Conservation (phyloP, 2,329 filamentous ascomycete species). For the Periconia sp. region DNA sequence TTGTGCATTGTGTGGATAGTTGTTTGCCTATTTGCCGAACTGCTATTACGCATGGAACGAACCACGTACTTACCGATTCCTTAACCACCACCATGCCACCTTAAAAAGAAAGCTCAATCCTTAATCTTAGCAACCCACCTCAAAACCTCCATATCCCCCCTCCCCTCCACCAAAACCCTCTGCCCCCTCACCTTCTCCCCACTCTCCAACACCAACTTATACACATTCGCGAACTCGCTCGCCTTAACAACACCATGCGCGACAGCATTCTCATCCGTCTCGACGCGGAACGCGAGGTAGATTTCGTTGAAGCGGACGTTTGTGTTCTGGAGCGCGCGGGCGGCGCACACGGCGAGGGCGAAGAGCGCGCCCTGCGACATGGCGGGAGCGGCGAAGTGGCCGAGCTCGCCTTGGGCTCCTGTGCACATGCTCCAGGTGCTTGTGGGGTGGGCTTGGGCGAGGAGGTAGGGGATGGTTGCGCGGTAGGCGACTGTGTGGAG, state of each 20-base stretch:
- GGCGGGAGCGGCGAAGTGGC: neutral
- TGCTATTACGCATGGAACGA: too few species aligned
- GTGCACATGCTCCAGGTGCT: constrained; percentile 11
- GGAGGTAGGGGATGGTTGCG: constrained; percentile 9
- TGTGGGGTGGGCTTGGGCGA: constrained; percentile 4
- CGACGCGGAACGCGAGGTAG: constrained; percentile 28
- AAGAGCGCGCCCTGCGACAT: constrained; percentile 42
- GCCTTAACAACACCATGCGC: constrained; percentile 4
- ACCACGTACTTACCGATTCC: too few species aligned
- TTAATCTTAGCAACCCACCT: neutral
- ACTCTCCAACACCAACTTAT: constrained; percentile 3
- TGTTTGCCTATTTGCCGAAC: too few species aligned
- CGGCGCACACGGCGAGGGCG: constrained; percentile 35
- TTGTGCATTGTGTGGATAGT: too few species aligned
- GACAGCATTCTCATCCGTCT: constrained; percentile 7
- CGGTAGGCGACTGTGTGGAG: constrained; percentile 8
- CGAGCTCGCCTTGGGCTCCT: constrained; percentile 9
- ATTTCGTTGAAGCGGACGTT: constrained; percentile 47
- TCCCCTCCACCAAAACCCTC: constrained; percentile 4
- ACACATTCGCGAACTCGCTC: constrained; percentile 6
- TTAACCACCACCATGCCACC: neutral
- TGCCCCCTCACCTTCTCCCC: neutral
- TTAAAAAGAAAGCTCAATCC: neutral
- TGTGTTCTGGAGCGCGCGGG: constrained; percentile 28
- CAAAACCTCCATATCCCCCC: constrained; percentile 1